A percentile compares a stretch with the other conserved stretches of the same genome.
These are phyloP conservation scores for Amylocystis lapponica DNA, from an alignment of 768 basidiomycete genomes.

Conservation along the genomic window DNA sequence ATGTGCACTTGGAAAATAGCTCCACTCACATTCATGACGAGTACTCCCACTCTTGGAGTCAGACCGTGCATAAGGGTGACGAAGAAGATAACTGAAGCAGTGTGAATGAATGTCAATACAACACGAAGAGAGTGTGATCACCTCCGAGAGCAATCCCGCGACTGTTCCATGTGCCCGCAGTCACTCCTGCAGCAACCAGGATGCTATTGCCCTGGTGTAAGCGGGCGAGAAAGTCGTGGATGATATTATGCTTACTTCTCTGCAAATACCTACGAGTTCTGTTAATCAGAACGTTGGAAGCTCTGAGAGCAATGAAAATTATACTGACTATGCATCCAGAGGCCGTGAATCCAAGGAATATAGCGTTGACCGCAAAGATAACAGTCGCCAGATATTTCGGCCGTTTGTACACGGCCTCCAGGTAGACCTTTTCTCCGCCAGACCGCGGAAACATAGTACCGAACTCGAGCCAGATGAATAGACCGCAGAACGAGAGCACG, in stretches of 20 bases:
- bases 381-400: conserved; percentile 29
- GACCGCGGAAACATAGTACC: conserved; percentile 61
- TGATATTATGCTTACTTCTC: conserved; percentile 15
- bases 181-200: conserved; percentile 28
- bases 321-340: conserved; percentile 22
- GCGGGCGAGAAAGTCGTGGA: background rate
- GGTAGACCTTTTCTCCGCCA: conserved; percentile 59
- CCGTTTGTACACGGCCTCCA: conserved; percentile 45
- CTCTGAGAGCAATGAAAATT: background rate
- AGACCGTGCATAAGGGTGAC: conserved; percentile 48
- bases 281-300: background rate
- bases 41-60: conserved; percentile 41
- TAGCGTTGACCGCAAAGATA: conserved; percentile 30
- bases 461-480: conserved; percentile 60
- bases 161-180: conserved; percentile 38
- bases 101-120: background rate
- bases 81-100: conserved; percentile 50
- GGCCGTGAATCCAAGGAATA: conserved; percentile 32
- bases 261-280: conserved; percentile 23
- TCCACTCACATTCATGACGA: conserved; percentile 46
- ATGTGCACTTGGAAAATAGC: conserved; percentile 14
- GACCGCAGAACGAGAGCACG: conserved; percentile 48
- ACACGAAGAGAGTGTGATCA: conserved; percentile 14
- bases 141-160: conserved; percentile 57
- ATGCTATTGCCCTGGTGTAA: conserved; percentile 39